Evolutionary conservation across 1,284 basidiomycete genomes (phyloP).

Genomic region (Chiua sp.): DNA sequence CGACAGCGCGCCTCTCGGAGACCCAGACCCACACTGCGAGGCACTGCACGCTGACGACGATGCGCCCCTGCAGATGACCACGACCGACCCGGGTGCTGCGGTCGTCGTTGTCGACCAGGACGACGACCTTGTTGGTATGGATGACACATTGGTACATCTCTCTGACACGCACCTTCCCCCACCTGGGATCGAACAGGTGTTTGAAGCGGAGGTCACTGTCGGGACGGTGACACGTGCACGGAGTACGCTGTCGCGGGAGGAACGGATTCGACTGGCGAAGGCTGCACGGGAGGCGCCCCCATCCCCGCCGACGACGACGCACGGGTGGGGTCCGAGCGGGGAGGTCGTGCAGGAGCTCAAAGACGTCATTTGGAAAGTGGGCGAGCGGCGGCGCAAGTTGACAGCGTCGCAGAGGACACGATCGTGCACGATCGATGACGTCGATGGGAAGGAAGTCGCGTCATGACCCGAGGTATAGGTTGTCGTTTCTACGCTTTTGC

Average conservation of each 20-base stretch:
- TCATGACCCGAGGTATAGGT: not conserved
- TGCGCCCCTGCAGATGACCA: no score
- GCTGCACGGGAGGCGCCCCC: conserved; percentile 53
- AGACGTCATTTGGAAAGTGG: conserved; percentile 84
- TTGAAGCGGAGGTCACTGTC: conserved; percentile 61
- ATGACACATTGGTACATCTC: conserved; percentile 65
- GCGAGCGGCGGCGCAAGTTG: conserved; percentile 67
- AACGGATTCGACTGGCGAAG: conserved; percentile 67
- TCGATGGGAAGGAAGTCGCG: not conserved
- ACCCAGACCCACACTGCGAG: no score
- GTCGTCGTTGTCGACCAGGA: not conserved
- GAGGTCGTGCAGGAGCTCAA: conserved; percentile 84
- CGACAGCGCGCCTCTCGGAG: conserved; percentile 43
- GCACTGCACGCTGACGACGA: no score
- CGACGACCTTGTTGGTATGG: conserved; percentile 40
- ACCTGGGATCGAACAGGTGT: conserved; percentile 76
- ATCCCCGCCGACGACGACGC: no score
- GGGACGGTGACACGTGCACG: conserved; percentile 55
- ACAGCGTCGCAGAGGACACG: conserved; percentile 16
- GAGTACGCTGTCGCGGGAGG: conserved; percentile 70
- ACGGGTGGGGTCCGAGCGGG: conserved; percentile 65
- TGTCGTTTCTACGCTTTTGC: no score
- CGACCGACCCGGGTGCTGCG: no score
- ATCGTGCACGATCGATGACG: not conserved
- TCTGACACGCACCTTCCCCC: conserved; percentile 59